Evolutionary conservation across 179 eudicot genomes (phyloP), one percentile per base, ranked within the genome.

Genomic region (Vitellaria paradoxa): DNA sequence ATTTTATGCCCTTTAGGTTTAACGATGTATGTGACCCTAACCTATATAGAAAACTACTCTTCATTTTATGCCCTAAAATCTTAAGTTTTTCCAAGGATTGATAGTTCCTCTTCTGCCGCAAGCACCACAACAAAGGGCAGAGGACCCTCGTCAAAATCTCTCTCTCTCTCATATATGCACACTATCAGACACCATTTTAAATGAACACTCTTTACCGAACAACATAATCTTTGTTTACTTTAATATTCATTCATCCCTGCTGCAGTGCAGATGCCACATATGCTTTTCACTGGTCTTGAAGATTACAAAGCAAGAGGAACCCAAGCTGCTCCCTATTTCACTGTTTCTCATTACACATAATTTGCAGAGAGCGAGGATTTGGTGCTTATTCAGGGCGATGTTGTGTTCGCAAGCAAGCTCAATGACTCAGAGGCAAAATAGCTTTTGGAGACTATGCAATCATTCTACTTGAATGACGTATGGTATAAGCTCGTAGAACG

Each of bases 251-350:
- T 30, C 61, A 15, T 52, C 63, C 59, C 70, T 50, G 14, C 46
- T 85, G 84, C 93, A 94, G 97, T 88, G 83, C 91, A 92, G 82
- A 83, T 85, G 88, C 97, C 98, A 45, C 86, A 89, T 81, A 87
- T 92, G n/a, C 79, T 94, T 68, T 91, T 94, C 82, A 94, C 96
- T 20, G 96, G 98, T 69, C 93, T 94, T 76, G 97, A 94, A 87
- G 97, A 94, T 81, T 92, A 94, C 81, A 91, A 94, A 79, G 97
- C 98, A 50, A 91, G 92, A 81, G 98, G 98, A 84, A 92, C 97
- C 70, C 96, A 94, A 80, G 96, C 97, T 76, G 82, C 96, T n/a
- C 97, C 98, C 10, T 94, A 89, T 85, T 85, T 91, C 84, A 89
- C 93, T 47, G 91, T 87, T 65, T 79, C 89, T 15, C 89, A 92